Evolutionary conservation across 2,329 filamentous ascomycete species (phyloP).

Genomic region (Escovopsis sp.): DNA sequence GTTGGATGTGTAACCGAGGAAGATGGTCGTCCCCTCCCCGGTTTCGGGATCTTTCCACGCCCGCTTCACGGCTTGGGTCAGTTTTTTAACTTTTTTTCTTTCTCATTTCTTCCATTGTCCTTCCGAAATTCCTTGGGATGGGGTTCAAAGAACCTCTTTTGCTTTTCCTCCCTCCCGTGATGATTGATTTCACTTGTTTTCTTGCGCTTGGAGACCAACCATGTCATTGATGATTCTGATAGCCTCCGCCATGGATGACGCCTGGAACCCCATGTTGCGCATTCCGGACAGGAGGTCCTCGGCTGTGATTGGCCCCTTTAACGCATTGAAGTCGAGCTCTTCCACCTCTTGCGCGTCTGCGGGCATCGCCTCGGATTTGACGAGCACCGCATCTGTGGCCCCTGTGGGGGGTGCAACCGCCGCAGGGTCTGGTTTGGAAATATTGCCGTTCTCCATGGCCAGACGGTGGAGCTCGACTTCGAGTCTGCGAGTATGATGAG

Average conservation of each 20-base stretch:
- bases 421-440: conserved; percentile 18
- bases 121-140: no score
- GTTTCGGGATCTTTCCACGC: conserved; percentile 71
- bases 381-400: conserved; percentile 69
- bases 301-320: conserved; percentile 65
- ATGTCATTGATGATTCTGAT: conserved; percentile 90
- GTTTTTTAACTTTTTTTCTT: not conserved
- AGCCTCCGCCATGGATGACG: conserved; percentile 65
- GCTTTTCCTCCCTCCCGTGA: not conserved
- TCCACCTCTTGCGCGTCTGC: conserved; percentile 65
- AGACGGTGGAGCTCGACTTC: not conserved
- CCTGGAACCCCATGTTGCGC: conserved; percentile 66
- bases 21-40: conserved; percentile 73
- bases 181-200: no score
- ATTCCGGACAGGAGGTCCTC: conserved; percentile 73
- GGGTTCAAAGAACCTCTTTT: not conserved
- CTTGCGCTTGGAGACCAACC: conserved; percentile 36
- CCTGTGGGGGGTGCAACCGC: conserved; percentile 37
- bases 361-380: conserved; percentile 70
- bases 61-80: conserved; percentile 30
- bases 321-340: conserved; percentile 83
- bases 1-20: conserved; percentile 95
- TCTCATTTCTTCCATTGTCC: no score
- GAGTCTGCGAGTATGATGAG: no score
- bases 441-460: not conserved